phyloP scores from a whole-genome alignment of 2,329 filamentous ascomycete species.

The Penicillium sp. region DNA sequence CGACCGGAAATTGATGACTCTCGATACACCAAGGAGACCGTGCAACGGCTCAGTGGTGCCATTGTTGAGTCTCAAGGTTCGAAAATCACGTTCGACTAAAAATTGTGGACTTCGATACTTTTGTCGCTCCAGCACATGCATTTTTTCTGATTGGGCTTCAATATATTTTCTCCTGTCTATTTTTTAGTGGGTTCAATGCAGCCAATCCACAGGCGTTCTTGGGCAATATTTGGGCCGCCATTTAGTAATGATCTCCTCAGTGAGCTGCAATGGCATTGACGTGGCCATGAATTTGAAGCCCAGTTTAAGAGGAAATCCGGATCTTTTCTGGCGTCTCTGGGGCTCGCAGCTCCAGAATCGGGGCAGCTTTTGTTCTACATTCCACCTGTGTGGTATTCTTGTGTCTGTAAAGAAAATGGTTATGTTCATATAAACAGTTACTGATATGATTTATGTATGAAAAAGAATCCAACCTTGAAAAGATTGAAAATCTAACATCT shows the following conservation, averaged over 20 bases:
- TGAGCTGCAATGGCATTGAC: slow-evolving; percentile 11
- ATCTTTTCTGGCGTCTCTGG: neutral
- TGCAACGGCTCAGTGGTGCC: slow-evolving; percentile 70
- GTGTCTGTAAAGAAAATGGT: neutral
- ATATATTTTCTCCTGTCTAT: neutral
- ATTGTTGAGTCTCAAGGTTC: slow-evolving; percentile 78
- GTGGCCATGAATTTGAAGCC: slow-evolving; percentile 1
- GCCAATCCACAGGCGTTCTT: neutral
- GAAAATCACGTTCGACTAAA: slow-evolving; percentile 76
- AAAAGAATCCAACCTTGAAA: neutral
- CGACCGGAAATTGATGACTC: slow-evolving; percentile 41
- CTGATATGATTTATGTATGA: neutral
- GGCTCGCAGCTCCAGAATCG: neutral
- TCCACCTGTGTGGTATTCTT: neutral
- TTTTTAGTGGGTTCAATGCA: neutral
- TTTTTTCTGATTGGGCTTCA: neutral
- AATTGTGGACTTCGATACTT: neutral
- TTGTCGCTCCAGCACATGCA: neutral
- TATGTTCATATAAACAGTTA: neutral
- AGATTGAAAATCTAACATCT: neutral
- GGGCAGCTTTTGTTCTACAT: neutral
- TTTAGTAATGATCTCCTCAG: slow-evolving; percentile 10
- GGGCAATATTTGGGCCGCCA: slow-evolving; percentile 3
- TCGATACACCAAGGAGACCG: slow-evolving; percentile 51
- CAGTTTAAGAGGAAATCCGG: too few species aligned